Evolutionary conservation across 148 eudicot species (phyloP), one percentile per base, ranked within the genome.

Genomic region (Beta vulgaris): DNA sequence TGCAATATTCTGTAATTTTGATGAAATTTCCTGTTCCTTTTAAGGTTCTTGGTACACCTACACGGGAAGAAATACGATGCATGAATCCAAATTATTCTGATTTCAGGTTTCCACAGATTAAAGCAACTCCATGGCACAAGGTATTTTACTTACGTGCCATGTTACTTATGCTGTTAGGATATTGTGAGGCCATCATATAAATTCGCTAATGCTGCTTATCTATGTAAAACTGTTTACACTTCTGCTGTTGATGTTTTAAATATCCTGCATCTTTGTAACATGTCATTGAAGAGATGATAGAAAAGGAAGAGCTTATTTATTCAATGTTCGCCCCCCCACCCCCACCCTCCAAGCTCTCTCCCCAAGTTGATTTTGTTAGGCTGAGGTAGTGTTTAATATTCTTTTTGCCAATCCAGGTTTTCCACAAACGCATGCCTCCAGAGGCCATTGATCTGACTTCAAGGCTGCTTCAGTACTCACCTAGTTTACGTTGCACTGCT

Each of bases 71-170:
- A 80, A 82, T 85, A 43, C 74, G 84, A 51, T 85, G 85, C 71
- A 82, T 85, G 87, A 85, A 85, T 74, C 87, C 85, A 16, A 85
- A 77, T 68, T 85, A 85, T 36, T 77, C 83, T 54, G 85, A 84
- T 54, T 81, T 84, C 53, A 79, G 84, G 80, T 82, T 84, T 62
- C 87, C 87, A 48, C 87, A 84, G 75, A 84, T 81, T 26, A 84
- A 84, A 68, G 87, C 87, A 28, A 84, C 82, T 66, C 85, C 87
- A 3, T 85, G 85, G 87, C 87, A 85, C 81, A 85, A 85, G 85
- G 87, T 85, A 72, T 35, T 72, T 34, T 58, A 8, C 57, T 51
- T 71, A 23, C 3, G 55, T 21, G n/a, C n/a, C n/a, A n/a, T n/a
- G n/a, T n/a, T n/a, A n/a, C n/a, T n/a, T n/a, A n/a, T n/a, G n/a